Conservation (phyloP, 176 grass and related monocot species). For the Eremochloa ophiuroides region DNA sequence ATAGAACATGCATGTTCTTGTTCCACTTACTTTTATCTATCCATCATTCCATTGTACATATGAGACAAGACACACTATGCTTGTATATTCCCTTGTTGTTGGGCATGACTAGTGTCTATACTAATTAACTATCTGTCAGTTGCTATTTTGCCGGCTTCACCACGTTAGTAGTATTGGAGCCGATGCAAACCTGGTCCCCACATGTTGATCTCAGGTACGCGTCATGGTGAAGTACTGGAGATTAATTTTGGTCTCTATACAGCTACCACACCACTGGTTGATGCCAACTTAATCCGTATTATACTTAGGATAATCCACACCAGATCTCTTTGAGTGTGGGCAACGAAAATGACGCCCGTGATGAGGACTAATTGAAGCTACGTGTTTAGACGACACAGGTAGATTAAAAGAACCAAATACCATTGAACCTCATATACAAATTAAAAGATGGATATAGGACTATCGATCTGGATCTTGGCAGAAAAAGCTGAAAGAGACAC, state of each 20-base stretch:
- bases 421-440: too few relatives aligned
- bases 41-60: neutral
- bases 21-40: neutral
- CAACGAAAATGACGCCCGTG: constrained; percentile 34
- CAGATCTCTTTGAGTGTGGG: constrained; percentile 27
- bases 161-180: neutral
- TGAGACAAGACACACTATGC: neutral
- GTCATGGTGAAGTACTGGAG: constrained; percentile 16
- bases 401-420: neutral
- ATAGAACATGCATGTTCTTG: neutral
- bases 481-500: constrained; percentile 34
- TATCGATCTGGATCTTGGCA: constrained; percentile 16
- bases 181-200: neutral
- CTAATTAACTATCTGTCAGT: neutral
- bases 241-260: neutral
- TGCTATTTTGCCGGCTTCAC: neutral
- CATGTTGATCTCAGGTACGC: constrained; percentile 32
- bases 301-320: constrained; percentile 11
- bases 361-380: constrained; percentile 11
- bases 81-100: neutral
- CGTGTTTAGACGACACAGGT: constrained; percentile 17
- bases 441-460: constrained; percentile 6
- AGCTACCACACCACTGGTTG: neutral
- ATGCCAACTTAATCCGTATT: constrained; percentile 13
- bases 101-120: neutral